A percentile compares a stretch with the other conserved stretches of the same genome.
phyloP scores from a whole-genome alignment of 176 grass and related monocot genomes.

The Carex kokanica region DNA sequence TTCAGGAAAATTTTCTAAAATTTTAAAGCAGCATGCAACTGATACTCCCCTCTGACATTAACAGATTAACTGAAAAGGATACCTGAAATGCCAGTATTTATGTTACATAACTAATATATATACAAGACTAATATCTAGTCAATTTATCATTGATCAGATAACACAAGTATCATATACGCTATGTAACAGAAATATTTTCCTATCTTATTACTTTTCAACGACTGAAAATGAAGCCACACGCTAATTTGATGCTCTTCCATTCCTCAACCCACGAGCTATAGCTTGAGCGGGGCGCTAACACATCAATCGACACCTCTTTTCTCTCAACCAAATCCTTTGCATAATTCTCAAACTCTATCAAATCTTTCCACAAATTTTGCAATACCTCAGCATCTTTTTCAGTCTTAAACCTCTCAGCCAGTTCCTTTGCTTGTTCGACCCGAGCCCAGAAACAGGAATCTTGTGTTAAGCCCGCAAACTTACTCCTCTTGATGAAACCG shows the following conservation, averaged over 20 bases:
- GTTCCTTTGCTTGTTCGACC: constrained; percentile 69
- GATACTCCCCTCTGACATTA: background rate
- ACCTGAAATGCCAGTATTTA: constrained; percentile 6
- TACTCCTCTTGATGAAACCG: constrained; percentile 44
- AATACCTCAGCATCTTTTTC: constrained; percentile 26
- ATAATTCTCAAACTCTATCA: constrained; percentile 62
- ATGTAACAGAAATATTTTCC: background rate
- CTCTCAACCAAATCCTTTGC: constrained; percentile 48
- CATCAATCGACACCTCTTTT: constrained; percentile 81
- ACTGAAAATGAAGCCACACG: constrained; percentile 14
- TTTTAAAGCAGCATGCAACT: background rate
- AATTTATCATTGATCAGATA: background rate
- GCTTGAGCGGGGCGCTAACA: constrained; percentile 81
- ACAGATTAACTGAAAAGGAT: background rate
- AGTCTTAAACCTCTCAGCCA: constrained; percentile 25
- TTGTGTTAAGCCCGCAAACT: constrained; percentile 84
- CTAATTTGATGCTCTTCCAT: constrained; percentile 64
- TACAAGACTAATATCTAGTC: constrained; percentile 3
- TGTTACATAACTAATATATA: constrained; percentile 3
- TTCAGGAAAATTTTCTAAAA: constrained; percentile 2
- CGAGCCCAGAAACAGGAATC: constrained; percentile 96
- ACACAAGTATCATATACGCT: background rate
- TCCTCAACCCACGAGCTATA: constrained; percentile 66
- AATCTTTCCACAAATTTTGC: constrained; percentile 30
- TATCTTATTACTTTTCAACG: background rate